Conservation (phyloP, 2,329 filamentous ascomycete genomes). For the Monosporascus sp. region DNA sequence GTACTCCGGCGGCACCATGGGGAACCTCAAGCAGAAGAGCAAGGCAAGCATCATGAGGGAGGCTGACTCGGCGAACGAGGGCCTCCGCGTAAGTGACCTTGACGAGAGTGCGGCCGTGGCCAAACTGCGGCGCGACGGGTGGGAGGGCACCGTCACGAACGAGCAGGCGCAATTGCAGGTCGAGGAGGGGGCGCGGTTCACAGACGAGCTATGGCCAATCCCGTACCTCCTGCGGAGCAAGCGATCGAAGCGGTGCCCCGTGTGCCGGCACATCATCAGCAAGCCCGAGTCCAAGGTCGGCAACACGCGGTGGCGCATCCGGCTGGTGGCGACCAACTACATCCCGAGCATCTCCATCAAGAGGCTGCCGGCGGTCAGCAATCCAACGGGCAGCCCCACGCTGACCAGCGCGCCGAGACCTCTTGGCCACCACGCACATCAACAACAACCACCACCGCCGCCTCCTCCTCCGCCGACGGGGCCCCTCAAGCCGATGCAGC, state of each 20-base stretch:
- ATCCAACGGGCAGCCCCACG: conserved; percentile 2
- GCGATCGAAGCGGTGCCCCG: conserved; percentile 85
- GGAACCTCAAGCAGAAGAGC: conserved; percentile 59
- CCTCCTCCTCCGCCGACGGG: conserved; percentile 10
- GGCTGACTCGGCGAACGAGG: conserved; percentile 64
- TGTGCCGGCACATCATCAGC: conserved; percentile 90
- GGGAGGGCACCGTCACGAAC: conserved; percentile 53
- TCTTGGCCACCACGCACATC: conserved; percentile 27
- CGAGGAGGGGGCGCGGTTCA: conserved; percentile 54
- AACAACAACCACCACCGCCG: conserved; percentile 14
- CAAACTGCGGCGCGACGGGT: conserved; percentile 53
- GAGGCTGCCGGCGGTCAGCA: conserved; percentile 40
- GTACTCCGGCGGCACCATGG: conserved; percentile 64
- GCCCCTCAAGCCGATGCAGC: conserved; percentile 50
- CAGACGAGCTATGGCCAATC: conserved; percentile 71
- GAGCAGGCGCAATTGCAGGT: conserved; percentile 44
- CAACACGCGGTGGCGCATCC: conserved; percentile 87
- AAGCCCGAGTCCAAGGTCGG: conserved; percentile 89
- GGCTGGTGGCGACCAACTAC: conserved; percentile 80
- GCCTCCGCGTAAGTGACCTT: conserved; percentile 57
- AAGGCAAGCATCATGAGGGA: conserved; percentile 76
- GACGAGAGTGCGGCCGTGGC: conserved; percentile 59
- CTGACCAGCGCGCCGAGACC: conserved; percentile 9
- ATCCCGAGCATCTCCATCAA: conserved; percentile 77
- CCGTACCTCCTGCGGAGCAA: conserved; percentile 84